A percentile compares a stretch with the other conserved stretches of the same genome.
Conservation (phyloP, 768 basidiomycete species). For the Leucocoprinus leucothites region DNA sequence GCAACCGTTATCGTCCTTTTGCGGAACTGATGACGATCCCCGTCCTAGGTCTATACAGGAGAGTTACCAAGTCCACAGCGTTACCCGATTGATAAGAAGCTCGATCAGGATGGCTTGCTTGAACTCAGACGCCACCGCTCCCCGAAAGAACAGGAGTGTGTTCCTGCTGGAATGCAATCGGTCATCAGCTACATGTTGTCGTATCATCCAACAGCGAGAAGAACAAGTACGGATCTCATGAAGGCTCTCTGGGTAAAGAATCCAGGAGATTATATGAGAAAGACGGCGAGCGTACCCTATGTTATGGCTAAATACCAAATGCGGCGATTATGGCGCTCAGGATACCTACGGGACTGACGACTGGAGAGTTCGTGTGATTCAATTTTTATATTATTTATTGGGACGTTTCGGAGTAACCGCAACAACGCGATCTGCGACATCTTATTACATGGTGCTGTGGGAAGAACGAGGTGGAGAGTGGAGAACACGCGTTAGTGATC, state of each 20-base stretch:
- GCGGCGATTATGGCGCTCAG: not conserved
- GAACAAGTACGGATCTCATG: not conserved
- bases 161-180: constrained; percentile 13
- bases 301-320: not conserved
- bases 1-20: not conserved
- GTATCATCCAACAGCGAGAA: constrained; percentile 8
- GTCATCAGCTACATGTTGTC: constrained; percentile 15
- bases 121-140: constrained; percentile 11
- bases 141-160: constrained; percentile 4
- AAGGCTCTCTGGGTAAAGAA: not conserved
- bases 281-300: not conserved
- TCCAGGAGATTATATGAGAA: not conserved
- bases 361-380: not conserved
- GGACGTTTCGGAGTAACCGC: not conserved
- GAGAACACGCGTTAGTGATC: constrained; percentile 8
- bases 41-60: constrained; percentile 17
- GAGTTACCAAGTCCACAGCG: constrained; percentile 13
- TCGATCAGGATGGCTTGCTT: constrained; percentile 9
- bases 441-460: not conserved
- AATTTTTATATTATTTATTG: not conserved
- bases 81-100: constrained; percentile 14
- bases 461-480: not conserved
- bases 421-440: not conserved
- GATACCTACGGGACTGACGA: not conserved
- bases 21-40: not conserved